These are phyloP conservation scores for Tremella yokohamensis DNA, from an alignment of 768 basidiomycete species.

Conservation along the genomic window DNA sequence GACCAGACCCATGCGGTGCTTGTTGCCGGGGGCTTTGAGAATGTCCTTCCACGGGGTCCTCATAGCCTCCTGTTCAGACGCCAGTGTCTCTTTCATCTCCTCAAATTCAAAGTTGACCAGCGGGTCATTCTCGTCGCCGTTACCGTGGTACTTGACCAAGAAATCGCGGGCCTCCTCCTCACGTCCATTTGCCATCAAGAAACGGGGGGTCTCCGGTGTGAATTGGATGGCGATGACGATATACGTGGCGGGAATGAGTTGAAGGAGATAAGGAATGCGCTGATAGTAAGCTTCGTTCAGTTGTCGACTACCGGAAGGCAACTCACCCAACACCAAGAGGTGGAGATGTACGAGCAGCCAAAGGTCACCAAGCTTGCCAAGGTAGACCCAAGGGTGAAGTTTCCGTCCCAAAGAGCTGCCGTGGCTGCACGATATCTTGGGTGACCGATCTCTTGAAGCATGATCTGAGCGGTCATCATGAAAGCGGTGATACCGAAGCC, in stretches of 20 bases:
- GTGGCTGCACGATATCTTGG: neutral
- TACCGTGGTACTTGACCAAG: conserved; percentile 63
- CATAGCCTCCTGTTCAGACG: conserved; percentile 4
- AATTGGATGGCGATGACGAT: conserved; percentile 3
- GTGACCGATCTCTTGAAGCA: conserved; percentile 4
- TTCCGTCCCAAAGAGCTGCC: neutral
- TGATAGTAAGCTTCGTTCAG: neutral
- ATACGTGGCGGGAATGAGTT: neutral
- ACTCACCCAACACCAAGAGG: neutral
- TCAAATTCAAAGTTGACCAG: conserved; percentile 5
- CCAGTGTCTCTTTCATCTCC: neutral
- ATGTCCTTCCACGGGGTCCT: conserved; percentile 51
- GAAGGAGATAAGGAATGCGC: neutral
- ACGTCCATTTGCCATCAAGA: conserved; percentile 39
- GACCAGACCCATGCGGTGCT: conserved; percentile 53
- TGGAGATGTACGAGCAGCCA: neutral
- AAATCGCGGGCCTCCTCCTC: conserved; percentile 64
- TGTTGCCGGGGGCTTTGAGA: conserved; percentile 65
- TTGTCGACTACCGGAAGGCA: neutral
- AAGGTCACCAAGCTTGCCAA: neutral
- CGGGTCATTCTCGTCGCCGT: conserved; percentile 6
- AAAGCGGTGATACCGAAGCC: neutral
- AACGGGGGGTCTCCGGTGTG: conserved; percentile 4
- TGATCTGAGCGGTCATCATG: neutral
- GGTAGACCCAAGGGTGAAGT: neutral